These are phyloP conservation scores for Mucor racemosus DNA, from an alignment of 371 early-diverging fungal species.

Conservation along the genomic window DNA sequence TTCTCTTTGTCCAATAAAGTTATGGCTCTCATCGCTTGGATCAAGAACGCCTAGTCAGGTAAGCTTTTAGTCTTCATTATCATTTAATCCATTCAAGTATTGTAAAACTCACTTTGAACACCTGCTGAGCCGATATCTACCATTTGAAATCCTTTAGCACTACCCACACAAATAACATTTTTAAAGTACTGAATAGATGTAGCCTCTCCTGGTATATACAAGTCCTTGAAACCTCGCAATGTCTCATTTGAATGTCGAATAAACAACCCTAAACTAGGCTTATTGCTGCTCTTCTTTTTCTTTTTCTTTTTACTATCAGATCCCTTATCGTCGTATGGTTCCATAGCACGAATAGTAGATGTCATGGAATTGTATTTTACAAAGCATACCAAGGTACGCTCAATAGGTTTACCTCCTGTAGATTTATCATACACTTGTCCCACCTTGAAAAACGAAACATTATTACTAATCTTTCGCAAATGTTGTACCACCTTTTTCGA, in stretches of 20 bases:
- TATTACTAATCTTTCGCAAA: conserved; percentile 72
- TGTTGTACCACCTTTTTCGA: conserved; percentile 15
- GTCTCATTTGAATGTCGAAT: conserved; percentile 56
- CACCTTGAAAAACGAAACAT: conserved; percentile 89
- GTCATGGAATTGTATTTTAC: conserved; percentile 71
- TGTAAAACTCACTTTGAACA: conserved; percentile 50
- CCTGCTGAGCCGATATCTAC: conserved; percentile 83
- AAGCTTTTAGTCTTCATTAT: background rate
- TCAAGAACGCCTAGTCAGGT: conserved; percentile 45
- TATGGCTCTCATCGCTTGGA: conserved; percentile 46
- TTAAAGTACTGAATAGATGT: conserved; percentile 86
- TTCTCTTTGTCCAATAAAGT: conserved; percentile 25
- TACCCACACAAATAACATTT: conserved; percentile 90
- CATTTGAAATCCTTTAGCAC: conserved; percentile 92
- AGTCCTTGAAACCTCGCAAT: conserved; percentile 77
- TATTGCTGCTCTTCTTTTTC: conserved; percentile 38
- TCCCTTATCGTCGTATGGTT: conserved; percentile 54
- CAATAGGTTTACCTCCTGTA: conserved; percentile 31
- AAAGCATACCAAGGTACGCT: conserved; percentile 73
- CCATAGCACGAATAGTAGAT: conserved; percentile 80
- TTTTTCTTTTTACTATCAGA: conserved; percentile 46
- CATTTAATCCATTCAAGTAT: background rate
- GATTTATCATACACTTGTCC: conserved; percentile 71
- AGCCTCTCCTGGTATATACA: conserved; percentile 91
- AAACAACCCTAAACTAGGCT: conserved; percentile 43